Evolutionary conservation across 2,329 filamentous ascomycete genomes (phyloP), one percentile per base, ranked within the genome.

Genomic region (Cladosporium phlei): DNA sequence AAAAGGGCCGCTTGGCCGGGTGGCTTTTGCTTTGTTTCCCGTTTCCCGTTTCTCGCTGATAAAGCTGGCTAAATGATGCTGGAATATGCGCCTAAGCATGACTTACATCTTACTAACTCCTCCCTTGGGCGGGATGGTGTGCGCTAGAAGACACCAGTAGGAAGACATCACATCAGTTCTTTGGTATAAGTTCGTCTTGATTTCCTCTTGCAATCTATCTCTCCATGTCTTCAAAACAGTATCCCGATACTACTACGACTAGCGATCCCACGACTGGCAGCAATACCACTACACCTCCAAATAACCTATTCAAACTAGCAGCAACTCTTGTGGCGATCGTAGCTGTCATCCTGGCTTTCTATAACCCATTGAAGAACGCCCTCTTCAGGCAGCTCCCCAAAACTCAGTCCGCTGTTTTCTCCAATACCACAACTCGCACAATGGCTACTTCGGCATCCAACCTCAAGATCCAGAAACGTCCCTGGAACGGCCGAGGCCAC

Each of bases 401-500:
- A 47, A 35, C 59, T 20, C 40, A 49, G 16, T 44, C 58, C 42
- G 40, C 55, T 20, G 12, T 48, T 24, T 22, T 53, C 27, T 22
- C 48, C 16, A 28, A 29, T n/a, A 40, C 35, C 6, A 46, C 52
- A 11, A 42, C 59, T 25, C 64, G 66, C 53, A 58, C 63, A 52
- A 71, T 71, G 65, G 62, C 59, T 19, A 59, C 68, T n/a, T 47
- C 51, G 51, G 44, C 55, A 17, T 49, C 54, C 1, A 51, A 45
- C 47, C 59, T 72, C 57, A 86, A 85, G 59, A 85, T 94, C 69
- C 79, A 78, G 28, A 83, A 84, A 44, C 86, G 89, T 54, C 80
- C 79, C 49, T 93, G 86, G 56, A 72, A 75, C 49, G 74, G 78
- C 34, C 79, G 89, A 42, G 88, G 88, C 24, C 85, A 90, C 66